Base-by-base conservation (phyloP, 2,329 filamentous ascomycete species). In the Phialophora verrucosa region DNA sequence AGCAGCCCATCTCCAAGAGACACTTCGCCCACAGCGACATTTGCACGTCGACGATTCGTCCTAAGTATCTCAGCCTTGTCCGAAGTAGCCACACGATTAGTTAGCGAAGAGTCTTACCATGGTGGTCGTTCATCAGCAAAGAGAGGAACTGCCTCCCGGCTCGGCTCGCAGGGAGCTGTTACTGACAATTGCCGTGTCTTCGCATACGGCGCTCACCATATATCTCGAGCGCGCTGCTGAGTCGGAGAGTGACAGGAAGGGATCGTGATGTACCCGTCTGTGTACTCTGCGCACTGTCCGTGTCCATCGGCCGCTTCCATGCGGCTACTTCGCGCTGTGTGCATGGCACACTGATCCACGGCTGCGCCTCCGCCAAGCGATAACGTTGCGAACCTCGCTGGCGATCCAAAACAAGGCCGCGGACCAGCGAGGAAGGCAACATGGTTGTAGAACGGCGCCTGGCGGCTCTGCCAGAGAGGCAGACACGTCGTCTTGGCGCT, bases 1-100 rank as follows among this genome's bases (percentile, higher is more conserved):
- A 53, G 25, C 47, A 5, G 49, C 59, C 49, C 47, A 55, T 62
- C 53, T 54, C 59, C 47, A 54, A 42, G 59, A 47, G 8, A 62
- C 55, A 3, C 14, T 6, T 53, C 38, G 32, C 6, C 47, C 47
- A 31, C 49, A 54, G 50, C 32, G 59, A 38, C 59, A 62, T 42
- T 53, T 62, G 49, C 49, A 62, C 29, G 20, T 49, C n/a, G 47
- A 44, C 7, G 23, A 17, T 20, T 31, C 49, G 23, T 62, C 49
- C 59, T 55, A 17, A 44, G 25, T 23, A 44, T 54, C 7, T 62
- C 49, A 38, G 29, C 59, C 35, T 44, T 20, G 47, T 1, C 27
- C 25, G 23, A 20, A 17, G 12, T 3, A 27, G 14, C 2, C 17
- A 35, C 20, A 32, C 5, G 4, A 14, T 50, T 27, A 20, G 27